Evolutionary conservation across 768 basidiomycete species (phyloP).

Genomic region (Infundibulicybe gibba): DNA sequence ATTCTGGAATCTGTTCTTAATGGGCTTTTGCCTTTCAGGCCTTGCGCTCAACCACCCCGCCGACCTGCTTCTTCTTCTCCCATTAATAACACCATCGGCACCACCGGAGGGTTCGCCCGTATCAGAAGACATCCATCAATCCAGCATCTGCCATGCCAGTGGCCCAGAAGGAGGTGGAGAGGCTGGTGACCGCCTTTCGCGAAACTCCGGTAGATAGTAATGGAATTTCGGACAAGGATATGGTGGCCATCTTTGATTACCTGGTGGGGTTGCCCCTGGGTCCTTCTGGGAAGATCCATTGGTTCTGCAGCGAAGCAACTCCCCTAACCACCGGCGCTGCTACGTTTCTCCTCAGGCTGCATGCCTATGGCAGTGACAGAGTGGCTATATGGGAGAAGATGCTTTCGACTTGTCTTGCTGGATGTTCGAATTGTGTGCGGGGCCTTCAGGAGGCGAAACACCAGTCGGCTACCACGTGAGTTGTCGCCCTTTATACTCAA

Average conservation of each 20-base stretch:
- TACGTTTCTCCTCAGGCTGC: conserved; percentile 76
- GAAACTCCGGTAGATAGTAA: conserved; percentile 54
- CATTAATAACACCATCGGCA: too few species aligned
- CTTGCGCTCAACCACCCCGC: too few species aligned
- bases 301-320: conserved; percentile 74
- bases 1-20: too few species aligned
- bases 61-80: too few species aligned
- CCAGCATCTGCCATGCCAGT: not conserved
- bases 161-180: conserved; percentile 31
- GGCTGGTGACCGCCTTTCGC: conserved; percentile 51
- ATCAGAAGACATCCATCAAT: too few species aligned
- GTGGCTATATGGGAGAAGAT: conserved; percentile 64
- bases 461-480: conserved; percentile 69
- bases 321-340: conserved; percentile 61
- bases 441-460: conserved; percentile 62
- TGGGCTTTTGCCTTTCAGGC: too few species aligned
- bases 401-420: conserved; percentile 49
- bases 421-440: conserved; percentile 71
- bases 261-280: conserved; percentile 44
- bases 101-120: too few species aligned
- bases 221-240: conserved; percentile 41
- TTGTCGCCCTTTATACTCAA: conserved; percentile 11
- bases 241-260: conserved; percentile 48
- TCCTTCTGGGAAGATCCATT: conserved; percentile 52
- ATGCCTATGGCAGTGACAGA: conserved; percentile 64